Percentiles rank a stretch among this genome's conserved stretches.
These are phyloP conservation scores for Collybia mongolica DNA, from an alignment of 768 basidiomycete species.

Conservation along the genomic window DNA sequence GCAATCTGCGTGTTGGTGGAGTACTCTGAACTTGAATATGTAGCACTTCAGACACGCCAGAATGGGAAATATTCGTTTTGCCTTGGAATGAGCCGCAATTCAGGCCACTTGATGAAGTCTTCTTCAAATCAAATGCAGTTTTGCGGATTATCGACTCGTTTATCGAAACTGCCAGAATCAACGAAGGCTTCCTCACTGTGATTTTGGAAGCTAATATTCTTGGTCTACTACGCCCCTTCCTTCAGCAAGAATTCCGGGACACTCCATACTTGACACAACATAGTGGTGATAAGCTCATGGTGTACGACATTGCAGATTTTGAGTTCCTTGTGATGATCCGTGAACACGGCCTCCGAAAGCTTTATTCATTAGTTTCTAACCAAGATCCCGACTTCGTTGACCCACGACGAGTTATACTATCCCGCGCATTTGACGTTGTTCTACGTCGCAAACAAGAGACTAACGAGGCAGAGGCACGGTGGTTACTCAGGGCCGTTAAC, in stretches of 20 bases:
- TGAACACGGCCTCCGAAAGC: not conserved
- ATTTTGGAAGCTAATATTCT: conserved; percentile 10
- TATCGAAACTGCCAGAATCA: not conserved
- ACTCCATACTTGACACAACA: conserved; percentile 4
- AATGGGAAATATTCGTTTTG: conserved; percentile 1
- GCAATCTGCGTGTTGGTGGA: no score
- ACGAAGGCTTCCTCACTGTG: not conserved
- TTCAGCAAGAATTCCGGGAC: conserved; percentile 6
- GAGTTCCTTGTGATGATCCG: conserved; percentile 6
- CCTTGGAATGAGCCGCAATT: not conserved
- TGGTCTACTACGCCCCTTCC: conserved; percentile 8
- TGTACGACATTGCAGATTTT: conserved; percentile 5
- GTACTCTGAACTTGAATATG: not conserved
- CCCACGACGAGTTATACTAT: no score
- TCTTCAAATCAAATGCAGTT: not conserved
- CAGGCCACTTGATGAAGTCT: not conserved
- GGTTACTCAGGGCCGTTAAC: no score
- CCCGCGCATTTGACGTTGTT: no score
- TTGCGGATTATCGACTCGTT: conserved; percentile 5
- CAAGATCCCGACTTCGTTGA: no score
- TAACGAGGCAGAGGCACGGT: no score
- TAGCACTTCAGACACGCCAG: not conserved
- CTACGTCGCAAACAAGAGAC: no score
- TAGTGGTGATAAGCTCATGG: conserved; percentile 1
- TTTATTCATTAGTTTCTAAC: no score